Percentiles rank a stretch among this genome's conserved stretches.
Conservation (phyloP, 106 monocot species). For the Phalaenopsis equestris region DNA sequence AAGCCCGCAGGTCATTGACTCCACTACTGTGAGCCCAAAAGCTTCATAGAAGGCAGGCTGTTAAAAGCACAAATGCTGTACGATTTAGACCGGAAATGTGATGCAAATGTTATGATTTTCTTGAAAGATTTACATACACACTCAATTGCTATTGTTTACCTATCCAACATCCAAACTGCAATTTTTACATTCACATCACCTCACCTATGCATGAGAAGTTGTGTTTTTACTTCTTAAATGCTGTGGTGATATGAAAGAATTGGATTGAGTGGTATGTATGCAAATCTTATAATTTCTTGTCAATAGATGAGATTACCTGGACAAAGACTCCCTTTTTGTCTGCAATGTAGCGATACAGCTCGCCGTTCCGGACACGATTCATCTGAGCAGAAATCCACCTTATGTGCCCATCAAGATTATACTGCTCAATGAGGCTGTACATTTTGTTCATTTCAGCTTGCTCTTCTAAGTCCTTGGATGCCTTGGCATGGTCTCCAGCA, state of each 20-base stretch:
- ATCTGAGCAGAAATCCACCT: slow-evolving; percentile 41
- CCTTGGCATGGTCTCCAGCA: slow-evolving; percentile 60
- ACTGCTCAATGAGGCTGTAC: slow-evolving; percentile 30
- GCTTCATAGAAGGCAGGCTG: slow-evolving; percentile 44
- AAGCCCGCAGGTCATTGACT: slow-evolving; percentile 35
- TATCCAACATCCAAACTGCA: too few relatives aligned
- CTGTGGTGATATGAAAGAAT: too few relatives aligned
- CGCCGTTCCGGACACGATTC: slow-evolving; percentile 30
- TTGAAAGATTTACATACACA: too few relatives aligned
- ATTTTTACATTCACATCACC: too few relatives aligned
- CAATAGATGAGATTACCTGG: slow-evolving; percentile 18
- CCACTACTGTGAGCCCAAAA: slow-evolving; percentile 34
- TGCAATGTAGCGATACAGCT: slow-evolving; percentile 29
- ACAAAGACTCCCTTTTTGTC: slow-evolving; percentile 35
- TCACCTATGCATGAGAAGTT: too few relatives aligned
- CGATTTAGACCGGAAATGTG: too few relatives aligned
- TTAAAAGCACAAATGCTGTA: not conserved
- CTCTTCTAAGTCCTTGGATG: slow-evolving; percentile 53
- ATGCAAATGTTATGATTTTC: too few relatives aligned
- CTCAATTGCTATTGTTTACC: too few relatives aligned
- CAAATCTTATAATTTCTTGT: too few relatives aligned
- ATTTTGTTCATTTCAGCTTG: slow-evolving; percentile 47
- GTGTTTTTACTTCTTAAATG: too few relatives aligned
- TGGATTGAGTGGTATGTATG: too few relatives aligned
- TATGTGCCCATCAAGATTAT: slow-evolving; percentile 29